Evolutionary conservation across 2,329 filamentous ascomycete species (phyloP), one percentile per base, ranked within the genome.

Genomic region (Coccinonectria pachysandricola): DNA sequence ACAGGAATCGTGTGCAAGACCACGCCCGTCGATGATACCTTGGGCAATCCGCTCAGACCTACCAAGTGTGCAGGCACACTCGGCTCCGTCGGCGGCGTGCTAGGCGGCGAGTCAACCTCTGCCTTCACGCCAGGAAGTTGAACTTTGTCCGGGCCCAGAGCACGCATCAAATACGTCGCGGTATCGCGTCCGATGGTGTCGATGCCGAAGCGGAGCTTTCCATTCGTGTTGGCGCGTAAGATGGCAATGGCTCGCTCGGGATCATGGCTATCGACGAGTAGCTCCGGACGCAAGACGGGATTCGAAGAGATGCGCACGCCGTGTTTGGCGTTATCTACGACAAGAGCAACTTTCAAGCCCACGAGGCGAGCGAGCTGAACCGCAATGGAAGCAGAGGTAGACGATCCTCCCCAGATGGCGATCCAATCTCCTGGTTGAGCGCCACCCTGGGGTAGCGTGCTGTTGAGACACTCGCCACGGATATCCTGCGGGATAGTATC

Each of bases 371-470:
- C 79, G 2, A 86, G 62, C 42, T 86, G 80, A 4, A 78, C 63
- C 0, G 70, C 62, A 6, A 81, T 59, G 36, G 75, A 68, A 0
- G 78, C 80, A 1, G 75, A 81, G 0, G 76, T 82, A 1, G 77
- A 79, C 2, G 77, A 83, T 2, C 72, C 80, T 30, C 80, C 80
- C 79, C 80, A 86, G 23, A 86, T 71, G 2, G 71, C 73, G 19
- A 86, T 54, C 70, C 77, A 85, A 33, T 86, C 79, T 0, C 75
- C 78, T 0, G 53, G 40, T 21, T 59, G 57, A 1, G 74, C 67
- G 7, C 74, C 57, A 35, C 81, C 75, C 0, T 49, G 42, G 1
- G 56, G 43, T 0, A 46, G 37, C 5, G 79, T 70, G 1, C 65
- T 63, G 1, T 62, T 48, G n/a, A 80, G 61, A 30, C 74, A 77